phyloP scores from a whole-genome alignment of 1,284 basidiomycete genomes.

The Tilletia caries region DNA sequence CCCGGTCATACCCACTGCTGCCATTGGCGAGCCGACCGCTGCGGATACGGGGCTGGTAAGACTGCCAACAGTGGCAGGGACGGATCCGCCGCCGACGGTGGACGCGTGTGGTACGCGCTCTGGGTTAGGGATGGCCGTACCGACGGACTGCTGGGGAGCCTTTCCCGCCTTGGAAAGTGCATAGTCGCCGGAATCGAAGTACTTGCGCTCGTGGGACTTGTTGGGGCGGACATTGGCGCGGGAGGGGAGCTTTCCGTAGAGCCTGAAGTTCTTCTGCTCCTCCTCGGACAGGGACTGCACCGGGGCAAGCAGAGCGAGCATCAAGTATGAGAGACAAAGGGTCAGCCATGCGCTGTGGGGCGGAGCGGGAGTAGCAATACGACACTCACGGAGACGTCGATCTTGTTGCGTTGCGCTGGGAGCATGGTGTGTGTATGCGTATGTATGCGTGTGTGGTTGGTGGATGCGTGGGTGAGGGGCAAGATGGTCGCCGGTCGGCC shows the following conservation, averaged over 20 bases:
- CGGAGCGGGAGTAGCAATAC: not conserved
- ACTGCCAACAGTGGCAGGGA: conserved; percentile 17
- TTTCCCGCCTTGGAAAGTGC: conserved; percentile 91
- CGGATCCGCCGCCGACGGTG: conserved; percentile 28
- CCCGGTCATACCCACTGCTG: conserved; percentile 10
- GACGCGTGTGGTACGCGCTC: conserved; percentile 60
- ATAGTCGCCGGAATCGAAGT: conserved; percentile 97
- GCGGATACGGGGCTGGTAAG: not conserved
- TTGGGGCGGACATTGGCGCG: conserved; percentile 89
- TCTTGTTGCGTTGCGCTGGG: conserved; percentile 78
- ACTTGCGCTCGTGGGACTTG: conserved; percentile 95
- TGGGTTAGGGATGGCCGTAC: conserved; percentile 89
- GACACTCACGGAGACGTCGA: conserved; percentile 77
- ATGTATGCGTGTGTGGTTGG: not conserved
- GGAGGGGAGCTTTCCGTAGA: conserved; percentile 88
- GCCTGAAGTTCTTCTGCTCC: conserved; percentile 87
- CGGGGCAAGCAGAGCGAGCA: not conserved
- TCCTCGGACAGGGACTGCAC: conserved; percentile 76
- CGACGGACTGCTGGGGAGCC: conserved; percentile 77
- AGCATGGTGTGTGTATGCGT: conserved; percentile 61
- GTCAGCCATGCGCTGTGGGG: not conserved
- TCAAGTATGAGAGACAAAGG: not conserved
- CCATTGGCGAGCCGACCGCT: conserved; percentile 12
- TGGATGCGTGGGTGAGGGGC: no score
- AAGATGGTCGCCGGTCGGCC: no score